Percentiles rank a stretch among this genome's conserved stretches.
Conservation (phyloP, 208 protist genomes). For the Leishmania gerbilli region DNA sequence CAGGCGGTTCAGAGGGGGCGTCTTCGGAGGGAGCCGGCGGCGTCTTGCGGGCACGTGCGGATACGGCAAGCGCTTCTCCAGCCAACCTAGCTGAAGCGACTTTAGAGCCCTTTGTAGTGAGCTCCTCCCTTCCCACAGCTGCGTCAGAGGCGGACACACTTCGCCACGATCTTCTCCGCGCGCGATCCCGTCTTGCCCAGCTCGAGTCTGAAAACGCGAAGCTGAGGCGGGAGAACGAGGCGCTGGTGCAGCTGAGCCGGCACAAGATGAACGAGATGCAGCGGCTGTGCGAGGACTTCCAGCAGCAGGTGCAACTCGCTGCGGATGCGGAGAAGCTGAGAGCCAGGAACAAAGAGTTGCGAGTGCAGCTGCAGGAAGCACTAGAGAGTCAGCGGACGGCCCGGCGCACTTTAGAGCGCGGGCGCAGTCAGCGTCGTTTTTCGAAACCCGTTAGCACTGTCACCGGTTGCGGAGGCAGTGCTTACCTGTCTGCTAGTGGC, state of each 20-base stretch:
- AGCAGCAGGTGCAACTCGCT: slow-evolving; percentile 39
- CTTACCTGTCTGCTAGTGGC: slow-evolving; percentile 2
- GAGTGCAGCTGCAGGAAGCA: slow-evolving; percentile 41
- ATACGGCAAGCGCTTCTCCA: neutral
- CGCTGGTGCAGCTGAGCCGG: slow-evolving; percentile 57
- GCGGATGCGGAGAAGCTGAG: slow-evolving; percentile 53
- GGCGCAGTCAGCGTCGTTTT: slow-evolving; percentile 25
- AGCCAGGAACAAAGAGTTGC: slow-evolving; percentile 51
- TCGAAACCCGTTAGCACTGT: neutral
- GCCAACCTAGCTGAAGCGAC: neutral
- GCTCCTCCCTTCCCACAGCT: neutral
- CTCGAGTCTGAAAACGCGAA: slow-evolving; percentile 57
- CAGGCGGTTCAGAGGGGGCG: neutral
- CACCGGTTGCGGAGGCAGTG: neutral
- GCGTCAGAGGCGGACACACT: neutral
- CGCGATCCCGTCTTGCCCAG: slow-evolving; percentile 4
- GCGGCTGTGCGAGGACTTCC: slow-evolving; percentile 76
- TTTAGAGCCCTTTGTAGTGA: neutral
- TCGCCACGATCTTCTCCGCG: slow-evolving; percentile 22
- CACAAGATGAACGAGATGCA: slow-evolving; percentile 91
- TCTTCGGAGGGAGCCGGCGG: slow-evolving; percentile 1
- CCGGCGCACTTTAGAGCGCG: slow-evolving; percentile 29
- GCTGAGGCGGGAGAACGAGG: slow-evolving; percentile 63
- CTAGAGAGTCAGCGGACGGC: slow-evolving; percentile 44
- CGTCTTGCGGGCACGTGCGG: neutral